Conservation (phyloP, 805 yeast genomes). For the Kuraishia ogatae region DNA sequence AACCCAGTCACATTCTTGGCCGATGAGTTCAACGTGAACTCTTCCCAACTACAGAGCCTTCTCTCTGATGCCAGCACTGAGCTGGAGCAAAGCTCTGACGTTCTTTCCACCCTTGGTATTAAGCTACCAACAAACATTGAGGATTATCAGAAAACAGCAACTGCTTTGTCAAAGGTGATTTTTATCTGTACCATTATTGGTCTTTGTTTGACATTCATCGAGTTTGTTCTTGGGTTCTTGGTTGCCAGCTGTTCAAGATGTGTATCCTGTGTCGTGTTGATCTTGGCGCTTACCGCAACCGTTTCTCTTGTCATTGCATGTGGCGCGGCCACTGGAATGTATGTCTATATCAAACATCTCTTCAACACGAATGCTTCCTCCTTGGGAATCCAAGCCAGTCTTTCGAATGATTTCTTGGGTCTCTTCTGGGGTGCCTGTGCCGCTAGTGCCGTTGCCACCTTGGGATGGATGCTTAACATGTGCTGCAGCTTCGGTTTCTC, state of each 20-base stretch:
- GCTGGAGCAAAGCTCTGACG: neutral
- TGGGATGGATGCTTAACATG: conserved; percentile 10
- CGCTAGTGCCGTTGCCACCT: conserved; percentile 7
- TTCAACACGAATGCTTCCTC: conserved; percentile 37
- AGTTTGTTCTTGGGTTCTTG: conserved; percentile 34
- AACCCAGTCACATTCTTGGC: conserved; percentile 35
- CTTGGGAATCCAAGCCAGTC: conserved; percentile 47
- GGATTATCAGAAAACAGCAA: conserved; percentile 33
- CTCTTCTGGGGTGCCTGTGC: conserved; percentile 19
- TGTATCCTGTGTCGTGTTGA: conserved; percentile 33
- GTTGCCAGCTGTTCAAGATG: conserved; percentile 34
- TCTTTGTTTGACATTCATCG: conserved; percentile 32
- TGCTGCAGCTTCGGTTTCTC: conserved; percentile 4
- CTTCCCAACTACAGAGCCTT: conserved; percentile 3
- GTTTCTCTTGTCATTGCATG: conserved; percentile 32
- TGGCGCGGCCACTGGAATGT: conserved; percentile 59
- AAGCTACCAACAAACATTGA: conserved; percentile 47
- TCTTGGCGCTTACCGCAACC: conserved; percentile 34
- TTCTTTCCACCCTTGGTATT: conserved; percentile 18
- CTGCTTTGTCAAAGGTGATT: conserved; percentile 44
- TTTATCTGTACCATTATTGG: conserved; percentile 46
- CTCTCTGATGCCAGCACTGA: conserved; percentile 2
- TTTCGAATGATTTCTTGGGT: conserved; percentile 21
- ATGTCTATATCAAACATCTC: conserved; percentile 34
- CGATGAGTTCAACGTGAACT: conserved; percentile 9